Evolutionary conservation across 129 eudicot species (phyloP), one percentile per base, ranked within the genome.

Genomic region (Centella asiatica): DNA sequence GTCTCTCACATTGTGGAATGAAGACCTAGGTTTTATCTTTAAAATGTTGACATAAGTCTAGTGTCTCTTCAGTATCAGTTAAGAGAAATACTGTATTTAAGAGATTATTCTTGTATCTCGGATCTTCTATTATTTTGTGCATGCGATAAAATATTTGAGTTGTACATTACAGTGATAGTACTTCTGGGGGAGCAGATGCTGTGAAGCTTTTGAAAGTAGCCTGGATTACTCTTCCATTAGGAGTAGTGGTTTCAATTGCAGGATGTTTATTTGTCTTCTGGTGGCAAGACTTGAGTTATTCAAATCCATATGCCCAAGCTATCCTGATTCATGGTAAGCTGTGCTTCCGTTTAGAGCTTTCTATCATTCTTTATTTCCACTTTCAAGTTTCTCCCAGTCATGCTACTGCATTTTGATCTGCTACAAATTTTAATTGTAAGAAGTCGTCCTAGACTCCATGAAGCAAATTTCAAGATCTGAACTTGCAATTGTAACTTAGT

Each of bases 141-240:
- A 60, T 55, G 27, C 36, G 44, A 37, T 53, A 29, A 50, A 62
- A 37, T 20, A 13, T 12, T 44, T 51, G 15, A 65, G 70, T 69
- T 11, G 34, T 52, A 49, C 64, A 31, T 53, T 72, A 74, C 88
- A 87, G 99, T 52, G 79, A 83, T 70, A 84, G 71, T 66, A 73
- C 69, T 62, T 80, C 82, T 51, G 69, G 32, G 8, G 80, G 72
- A 65, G 93, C 68, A 65, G 82, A 82, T 76, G 76, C 77, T 20
- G 81, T 88, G 24, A 78, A 80, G 60, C 79, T 93, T 64, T 60
- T 93, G 78, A 85, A 85, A 60, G 80, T 93, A 70, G 95, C 99
- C 2, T 93, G 99, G 99, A 68, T 87, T 62, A 82, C 88, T 76
- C 55, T 88, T 55, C 99, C 99, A 27, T 64, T 85, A 57, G 99